Evolutionary conservation across 345 rosid species (phyloP).

Genomic region (Dovyalis caffra): DNA sequence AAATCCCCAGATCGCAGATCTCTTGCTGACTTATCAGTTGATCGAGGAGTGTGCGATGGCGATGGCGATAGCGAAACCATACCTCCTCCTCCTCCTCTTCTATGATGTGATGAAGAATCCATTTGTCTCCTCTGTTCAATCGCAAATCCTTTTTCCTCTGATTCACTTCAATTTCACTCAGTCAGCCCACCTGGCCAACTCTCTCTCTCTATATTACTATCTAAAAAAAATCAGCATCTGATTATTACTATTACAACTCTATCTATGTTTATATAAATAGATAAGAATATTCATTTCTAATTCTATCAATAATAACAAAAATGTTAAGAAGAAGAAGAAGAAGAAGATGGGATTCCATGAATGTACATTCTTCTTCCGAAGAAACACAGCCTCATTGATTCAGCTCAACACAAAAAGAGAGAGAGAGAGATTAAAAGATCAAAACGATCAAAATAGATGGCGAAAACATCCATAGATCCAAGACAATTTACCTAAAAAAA

Average conservation of each 20-base stretch:
- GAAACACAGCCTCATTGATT: background rate
- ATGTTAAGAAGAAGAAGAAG: background rate
- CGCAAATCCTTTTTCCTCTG: background rate
- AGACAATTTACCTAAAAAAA: background rate
- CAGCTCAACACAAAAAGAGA: background rate
- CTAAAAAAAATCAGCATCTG: background rate
- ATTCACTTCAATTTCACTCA: background rate
- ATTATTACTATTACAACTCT: background rate
- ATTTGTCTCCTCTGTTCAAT: slow-evolving; percentile 28
- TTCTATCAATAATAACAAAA: background rate
- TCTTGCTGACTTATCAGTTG: slow-evolving; percentile 73
- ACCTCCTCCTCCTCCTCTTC: slow-evolving; percentile 78
- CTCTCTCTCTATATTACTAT: background rate
- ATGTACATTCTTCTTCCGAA: background rate
- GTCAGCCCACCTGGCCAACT: slow-evolving; percentile 1
- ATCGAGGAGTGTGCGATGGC: slow-evolving; percentile 90
- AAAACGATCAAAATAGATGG: too few relatives aligned
- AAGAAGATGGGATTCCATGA: background rate
- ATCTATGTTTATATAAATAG: background rate
- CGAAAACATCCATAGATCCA: background rate
- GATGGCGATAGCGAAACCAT: slow-evolving; percentile 72
- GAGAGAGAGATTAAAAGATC: background rate
- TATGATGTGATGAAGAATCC: slow-evolving; percentile 58
- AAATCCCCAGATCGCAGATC: slow-evolving; percentile 87
- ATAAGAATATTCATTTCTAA: background rate